A percentile compares a stretch with the other conserved stretches of the same genome.
These are phyloP conservation scores for Cryptococcus sp. DNA, from an alignment of 1,284 basidiomycete genomes.

Conservation along the genomic window DNA sequence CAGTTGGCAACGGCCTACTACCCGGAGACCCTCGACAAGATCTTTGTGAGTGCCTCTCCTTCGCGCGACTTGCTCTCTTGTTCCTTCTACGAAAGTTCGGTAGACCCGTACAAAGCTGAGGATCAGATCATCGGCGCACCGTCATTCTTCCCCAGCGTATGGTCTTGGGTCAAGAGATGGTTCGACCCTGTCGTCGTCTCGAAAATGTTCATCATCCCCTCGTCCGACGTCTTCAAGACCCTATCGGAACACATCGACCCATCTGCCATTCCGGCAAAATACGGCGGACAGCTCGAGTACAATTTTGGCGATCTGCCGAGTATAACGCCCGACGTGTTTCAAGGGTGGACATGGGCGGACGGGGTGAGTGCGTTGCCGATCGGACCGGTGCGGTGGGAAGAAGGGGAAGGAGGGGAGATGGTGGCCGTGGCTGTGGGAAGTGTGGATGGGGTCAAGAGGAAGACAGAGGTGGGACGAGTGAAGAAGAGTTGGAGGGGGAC, in stretches of 20 bases:
- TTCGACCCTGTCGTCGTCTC: conserved; percentile 17
- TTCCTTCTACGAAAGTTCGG: too few relatives aligned
- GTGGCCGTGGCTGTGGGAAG: conserved; percentile 10
- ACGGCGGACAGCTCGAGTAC: conserved; percentile 13
- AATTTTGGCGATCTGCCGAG: conserved; percentile 16
- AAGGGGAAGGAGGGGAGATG: conserved; percentile 12
- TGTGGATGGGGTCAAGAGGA: conserved; percentile 4
- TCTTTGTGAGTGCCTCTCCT: conserved; percentile 12
- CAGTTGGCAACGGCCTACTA: conserved; percentile 15
- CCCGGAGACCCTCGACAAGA: conserved; percentile 19
- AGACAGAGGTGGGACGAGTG: conserved; percentile 2
- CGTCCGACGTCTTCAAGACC: conserved; percentile 5
- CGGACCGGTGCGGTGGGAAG: conserved; percentile 12
- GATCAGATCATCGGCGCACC: conserved; percentile 17
- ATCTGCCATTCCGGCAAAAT: conserved; percentile 13
- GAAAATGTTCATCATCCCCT: conserved; percentile 13
- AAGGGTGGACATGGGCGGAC: conserved; percentile 2
- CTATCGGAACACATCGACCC: conserved; percentile 13
- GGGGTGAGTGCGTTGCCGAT: conserved; percentile 4
- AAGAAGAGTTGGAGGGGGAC: conserved; percentile 7
- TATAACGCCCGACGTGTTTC: conserved; percentile 1
- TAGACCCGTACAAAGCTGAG: too few relatives aligned
- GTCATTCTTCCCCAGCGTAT: conserved; percentile 20
- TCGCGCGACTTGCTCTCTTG: not conserved
- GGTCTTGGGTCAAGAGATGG: conserved; percentile 17